Conservation (phyloP, 1,284 basidiomycete genomes). For the Papiliotrema flavescens region DNA sequence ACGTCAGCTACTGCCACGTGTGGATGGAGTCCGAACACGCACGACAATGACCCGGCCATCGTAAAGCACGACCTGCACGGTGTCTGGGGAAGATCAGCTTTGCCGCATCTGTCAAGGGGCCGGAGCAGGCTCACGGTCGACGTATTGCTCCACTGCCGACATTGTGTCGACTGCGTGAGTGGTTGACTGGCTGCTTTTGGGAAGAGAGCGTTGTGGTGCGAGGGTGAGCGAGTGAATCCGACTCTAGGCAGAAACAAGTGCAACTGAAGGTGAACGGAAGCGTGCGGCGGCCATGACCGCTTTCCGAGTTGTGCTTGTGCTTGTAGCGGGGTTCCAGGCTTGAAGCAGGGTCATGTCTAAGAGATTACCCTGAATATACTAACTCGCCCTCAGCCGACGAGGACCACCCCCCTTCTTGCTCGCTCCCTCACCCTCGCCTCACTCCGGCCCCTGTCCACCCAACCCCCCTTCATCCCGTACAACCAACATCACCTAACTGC, state of each 20-base stretch:
- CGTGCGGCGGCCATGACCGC: too few relatives aligned
- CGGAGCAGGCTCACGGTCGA: slow-evolving; percentile 35
- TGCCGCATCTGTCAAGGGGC: background rate
- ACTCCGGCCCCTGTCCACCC: background rate
- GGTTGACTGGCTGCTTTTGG: background rate
- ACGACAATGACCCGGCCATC: slow-evolving; percentile 49
- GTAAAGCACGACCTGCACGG: slow-evolving; percentile 48
- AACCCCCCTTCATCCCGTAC: background rate
- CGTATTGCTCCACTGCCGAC: slow-evolving; percentile 42
- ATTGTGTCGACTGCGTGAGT: slow-evolving; percentile 12
- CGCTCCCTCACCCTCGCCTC: slow-evolving; percentile 2
- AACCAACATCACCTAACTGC: background rate
- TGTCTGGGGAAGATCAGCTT: slow-evolving; percentile 23
- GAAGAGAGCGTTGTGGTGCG: background rate
- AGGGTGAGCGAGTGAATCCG: background rate
- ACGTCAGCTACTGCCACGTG: background rate
- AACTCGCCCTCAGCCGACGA: too few relatives aligned
- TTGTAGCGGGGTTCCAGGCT: background rate
- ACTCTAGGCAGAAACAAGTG: background rate
- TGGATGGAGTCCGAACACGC: slow-evolving; percentile 9
- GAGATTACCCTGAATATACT: background rate
- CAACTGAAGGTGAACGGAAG: background rate
- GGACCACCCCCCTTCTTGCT: slow-evolving; percentile 3
- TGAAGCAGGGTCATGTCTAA: background rate
- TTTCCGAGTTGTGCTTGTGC: background rate